Percentiles rank a stretch among this genome's conserved stretches.
Evolutionary conservation across 345 rosid genomes (phyloP).

Genomic region (Cardiospermum halicacabum): DNA sequence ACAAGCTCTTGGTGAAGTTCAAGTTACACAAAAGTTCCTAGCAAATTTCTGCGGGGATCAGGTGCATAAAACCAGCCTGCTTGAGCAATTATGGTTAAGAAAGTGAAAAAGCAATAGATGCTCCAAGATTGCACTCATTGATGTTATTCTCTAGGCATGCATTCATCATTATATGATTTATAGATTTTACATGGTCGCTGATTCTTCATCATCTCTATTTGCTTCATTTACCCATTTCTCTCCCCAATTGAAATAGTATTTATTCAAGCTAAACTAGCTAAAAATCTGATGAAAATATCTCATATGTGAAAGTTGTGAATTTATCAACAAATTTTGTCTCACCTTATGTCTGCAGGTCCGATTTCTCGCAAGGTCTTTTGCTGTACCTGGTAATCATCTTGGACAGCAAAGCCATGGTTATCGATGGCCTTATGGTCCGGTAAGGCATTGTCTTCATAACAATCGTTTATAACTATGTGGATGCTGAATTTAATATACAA

Average conservation of each 20-base stretch:
- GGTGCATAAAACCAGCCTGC: slow-evolving; percentile 31
- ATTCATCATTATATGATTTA: neutral
- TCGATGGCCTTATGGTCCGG: slow-evolving; percentile 99
- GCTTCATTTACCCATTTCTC: neutral
- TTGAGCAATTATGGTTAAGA: slow-evolving; percentile 1
- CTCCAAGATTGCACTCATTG: neutral
- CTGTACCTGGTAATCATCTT: slow-evolving; percentile 88
- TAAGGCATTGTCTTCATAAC: slow-evolving; percentile 36
- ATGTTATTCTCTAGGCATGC: neutral
- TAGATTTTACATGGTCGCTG: slow-evolving; percentile 5
- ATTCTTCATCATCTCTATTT: neutral
- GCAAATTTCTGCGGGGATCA: slow-evolving; percentile 97
- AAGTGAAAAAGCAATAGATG: neutral
- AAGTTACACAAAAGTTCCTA: slow-evolving; percentile 74
- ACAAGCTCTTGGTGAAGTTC: slow-evolving; percentile 89
- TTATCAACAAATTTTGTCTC: slow-evolving; percentile 2
- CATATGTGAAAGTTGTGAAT: neutral
- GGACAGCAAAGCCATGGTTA: slow-evolving; percentile 98
- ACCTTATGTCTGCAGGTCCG: slow-evolving; percentile 55
- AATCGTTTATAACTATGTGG: neutral
- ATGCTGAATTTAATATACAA: neutral
- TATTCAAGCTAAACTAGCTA: neutral
- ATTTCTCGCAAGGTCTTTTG: slow-evolving; percentile 87
- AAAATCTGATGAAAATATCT: neutral
- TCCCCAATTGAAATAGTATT: neutral